Percentiles rank a stretch among this genome's conserved stretches.
Evolutionary conservation across 2,329 filamentous ascomycete genomes (phyloP).

Genomic region (Aspergillus costaricaensis): DNA sequence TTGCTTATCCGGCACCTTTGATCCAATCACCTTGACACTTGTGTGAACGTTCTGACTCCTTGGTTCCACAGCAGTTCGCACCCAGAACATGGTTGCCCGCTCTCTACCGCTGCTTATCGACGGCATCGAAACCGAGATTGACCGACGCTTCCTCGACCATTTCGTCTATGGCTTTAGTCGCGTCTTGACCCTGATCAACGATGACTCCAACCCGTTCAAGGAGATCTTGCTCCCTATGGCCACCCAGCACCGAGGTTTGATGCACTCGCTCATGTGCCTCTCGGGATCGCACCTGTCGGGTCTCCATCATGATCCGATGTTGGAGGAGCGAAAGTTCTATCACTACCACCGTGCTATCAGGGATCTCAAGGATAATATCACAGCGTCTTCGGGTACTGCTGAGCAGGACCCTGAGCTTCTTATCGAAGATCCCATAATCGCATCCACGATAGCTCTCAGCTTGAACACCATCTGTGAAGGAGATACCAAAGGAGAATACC

Average conservation of each 20-base stretch:
- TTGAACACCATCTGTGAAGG: conserved; percentile 64
- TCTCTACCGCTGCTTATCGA: conserved; percentile 67
- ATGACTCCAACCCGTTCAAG: conserved; percentile 81
- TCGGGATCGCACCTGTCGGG: conserved; percentile 73
- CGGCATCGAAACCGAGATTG: conserved; percentile 77
- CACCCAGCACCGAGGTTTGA: conserved; percentile 74
- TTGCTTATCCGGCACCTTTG: neutral
- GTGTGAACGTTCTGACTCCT: conserved; percentile 11
- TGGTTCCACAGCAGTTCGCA: conserved; percentile 30
- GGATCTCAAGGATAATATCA: conserved; percentile 45
- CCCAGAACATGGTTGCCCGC: conserved; percentile 38
- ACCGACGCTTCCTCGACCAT: conserved; percentile 79
- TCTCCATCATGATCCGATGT: conserved; percentile 51
- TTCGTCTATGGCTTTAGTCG: conserved; percentile 78
- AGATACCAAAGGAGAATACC: conserved; percentile 68
- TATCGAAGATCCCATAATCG: conserved; percentile 62
- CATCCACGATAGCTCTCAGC: conserved; percentile 61
- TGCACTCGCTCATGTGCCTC: conserved; percentile 86
- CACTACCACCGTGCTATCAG: conserved; percentile 52
- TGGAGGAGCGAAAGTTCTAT: conserved; percentile 57
- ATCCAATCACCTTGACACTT: neutral
- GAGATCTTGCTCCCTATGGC: conserved; percentile 82
- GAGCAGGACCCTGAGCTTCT: conserved; percentile 39
- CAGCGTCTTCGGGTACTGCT: conserved; percentile 29
- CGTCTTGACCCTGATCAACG: conserved; percentile 78